These are phyloP conservation scores for Ganoderma multipileum DNA, from an alignment of 1,284 basidiomycete genomes.

Conservation along the genomic window DNA sequence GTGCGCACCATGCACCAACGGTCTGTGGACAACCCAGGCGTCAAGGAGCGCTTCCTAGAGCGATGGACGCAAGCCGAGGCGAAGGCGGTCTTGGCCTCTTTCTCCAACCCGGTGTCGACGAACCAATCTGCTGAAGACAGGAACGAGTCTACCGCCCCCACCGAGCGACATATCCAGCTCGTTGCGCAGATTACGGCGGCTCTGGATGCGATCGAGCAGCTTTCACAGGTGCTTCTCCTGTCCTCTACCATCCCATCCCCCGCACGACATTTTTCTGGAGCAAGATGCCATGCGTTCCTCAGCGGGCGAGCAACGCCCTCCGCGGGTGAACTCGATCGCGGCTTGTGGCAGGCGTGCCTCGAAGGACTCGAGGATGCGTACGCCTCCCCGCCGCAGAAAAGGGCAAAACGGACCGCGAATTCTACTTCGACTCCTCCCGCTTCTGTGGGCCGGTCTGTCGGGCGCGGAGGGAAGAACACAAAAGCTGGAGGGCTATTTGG, in stretches of 20 bases:
- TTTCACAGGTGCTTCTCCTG: slow-evolving; percentile 64
- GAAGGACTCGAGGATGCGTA: slow-evolving; percentile 59
- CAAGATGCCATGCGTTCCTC: slow-evolving; percentile 59
- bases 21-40: slow-evolving; percentile 51
- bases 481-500: slow-evolving; percentile 16
- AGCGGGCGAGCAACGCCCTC: slow-evolving; percentile 38
- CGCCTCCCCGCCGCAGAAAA: slow-evolving; percentile 42
- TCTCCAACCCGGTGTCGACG: slow-evolving; percentile 32
- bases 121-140: slow-evolving; percentile 3
- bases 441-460: neutral
- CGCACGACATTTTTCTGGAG: slow-evolving; percentile 62
- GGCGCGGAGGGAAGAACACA: neutral
- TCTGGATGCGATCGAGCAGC: slow-evolving; percentile 62
- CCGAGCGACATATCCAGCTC: slow-evolving; percentile 74
- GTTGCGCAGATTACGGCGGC: slow-evolving; percentile 71
- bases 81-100: slow-evolving; percentile 64
- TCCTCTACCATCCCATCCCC: slow-evolving; percentile 55
- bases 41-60: slow-evolving; percentile 63
- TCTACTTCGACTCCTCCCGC: neutral
- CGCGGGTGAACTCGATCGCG: slow-evolving; percentile 34
- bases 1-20: slow-evolving; percentile 56
- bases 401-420: slow-evolving; percentile 46
- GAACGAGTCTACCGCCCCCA: slow-evolving; percentile 38
- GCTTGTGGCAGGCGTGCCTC: slow-evolving; percentile 55
- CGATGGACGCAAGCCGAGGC: slow-evolving; percentile 77